Conservation (phyloP, 2,329 filamentous ascomycete species). For the Verticillium isaacii region DNA sequence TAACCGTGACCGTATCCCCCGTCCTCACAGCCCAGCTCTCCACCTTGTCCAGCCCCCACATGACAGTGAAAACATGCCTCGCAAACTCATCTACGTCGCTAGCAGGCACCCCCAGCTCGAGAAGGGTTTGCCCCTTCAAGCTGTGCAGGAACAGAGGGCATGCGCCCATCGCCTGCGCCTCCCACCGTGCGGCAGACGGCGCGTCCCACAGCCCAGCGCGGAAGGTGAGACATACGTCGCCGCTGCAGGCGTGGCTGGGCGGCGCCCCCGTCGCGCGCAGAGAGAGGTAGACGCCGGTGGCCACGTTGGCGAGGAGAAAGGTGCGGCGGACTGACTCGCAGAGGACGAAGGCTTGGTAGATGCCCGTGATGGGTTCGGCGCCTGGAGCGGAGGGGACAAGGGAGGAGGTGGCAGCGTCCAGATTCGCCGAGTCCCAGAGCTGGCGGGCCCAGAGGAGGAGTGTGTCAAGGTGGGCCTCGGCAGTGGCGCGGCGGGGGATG, state of each 20-base stretch:
- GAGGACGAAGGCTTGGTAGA: constrained; percentile 25
- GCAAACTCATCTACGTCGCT: constrained; percentile 10
- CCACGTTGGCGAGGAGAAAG: constrained; percentile 9
- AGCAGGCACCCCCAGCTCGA: constrained; percentile 5
- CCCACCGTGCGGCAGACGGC: constrained; percentile 10
- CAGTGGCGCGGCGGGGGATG: constrained; percentile 14
- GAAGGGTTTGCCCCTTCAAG: constrained; percentile 1
- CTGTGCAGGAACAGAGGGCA: constrained; percentile 6
- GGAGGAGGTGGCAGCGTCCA: constrained; percentile 5
- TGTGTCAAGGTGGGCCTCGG: constrained; percentile 13
- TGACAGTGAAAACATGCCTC: constrained; percentile 4
- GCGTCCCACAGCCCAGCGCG: constrained; percentile 22
- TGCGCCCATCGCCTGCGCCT: neutral
- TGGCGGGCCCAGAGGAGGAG: constrained; percentile 13
- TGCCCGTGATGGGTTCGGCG: constrained; percentile 7
- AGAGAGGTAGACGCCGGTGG: constrained; percentile 14
- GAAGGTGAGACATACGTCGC: constrained; percentile 18
- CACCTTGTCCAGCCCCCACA: constrained; percentile 11
- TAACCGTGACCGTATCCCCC: neutral
- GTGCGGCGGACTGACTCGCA: constrained; percentile 23
- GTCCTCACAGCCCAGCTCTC: constrained; percentile 8
- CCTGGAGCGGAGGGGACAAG: neutral
- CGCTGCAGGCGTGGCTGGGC: constrained; percentile 9
- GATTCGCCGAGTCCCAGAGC: constrained; percentile 11
- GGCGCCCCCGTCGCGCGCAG: constrained; percentile 7